Evolutionary conservation across 129 eudicot genomes (phyloP), one percentile per base, ranked within the genome.

Genomic region (Chrysanthemum lavandulifolium): DNA sequence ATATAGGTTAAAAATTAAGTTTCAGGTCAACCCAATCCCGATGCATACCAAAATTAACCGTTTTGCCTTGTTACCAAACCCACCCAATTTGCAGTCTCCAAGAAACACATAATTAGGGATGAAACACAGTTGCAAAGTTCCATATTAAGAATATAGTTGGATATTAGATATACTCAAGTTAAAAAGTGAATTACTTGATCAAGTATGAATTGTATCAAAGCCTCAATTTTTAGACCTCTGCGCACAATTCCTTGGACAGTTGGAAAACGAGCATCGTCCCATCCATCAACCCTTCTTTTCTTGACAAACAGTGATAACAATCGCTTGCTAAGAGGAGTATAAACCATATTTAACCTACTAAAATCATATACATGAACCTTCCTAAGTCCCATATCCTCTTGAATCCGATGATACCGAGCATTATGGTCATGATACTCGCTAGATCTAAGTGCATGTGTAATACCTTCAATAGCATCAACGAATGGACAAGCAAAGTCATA

Each of bases 351-450:
- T 73, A 86, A 64, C 74, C 89, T 71, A 52, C 91, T 86, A 36
- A 89, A 89, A 65, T 89, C 96, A 69, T 83, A 89, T 49, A 86
- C 45, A 59, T 86, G 87, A 67, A 86, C 96, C 81, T 79, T 85
- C 33, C 80, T 78, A 12, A 88, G 76, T 27, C 91, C 96, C 96
- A 86, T 88, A 74, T 88, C 91, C 36, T 58, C 69, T 73, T 88
- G 96, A 70, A 88, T 88, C 79, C 89, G 60, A 69, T 78, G 65
- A 77, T 88, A 88, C 71, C 86, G 91, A 67, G 86, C 91, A 83
- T 85, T 88, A 8, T 91, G 86, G 61, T 88, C 91, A 82, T 88
- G 96, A 68, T 86, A 88, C 79, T 88, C 96, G 68, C 88, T 85
- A 18, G 96, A 81, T 47, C 96, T 73, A 19, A 88, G 88, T 43